Evolutionary conservation across 352 stramenopile species (phyloP).

Genomic region (Phytophthora chlamydospora): DNA sequence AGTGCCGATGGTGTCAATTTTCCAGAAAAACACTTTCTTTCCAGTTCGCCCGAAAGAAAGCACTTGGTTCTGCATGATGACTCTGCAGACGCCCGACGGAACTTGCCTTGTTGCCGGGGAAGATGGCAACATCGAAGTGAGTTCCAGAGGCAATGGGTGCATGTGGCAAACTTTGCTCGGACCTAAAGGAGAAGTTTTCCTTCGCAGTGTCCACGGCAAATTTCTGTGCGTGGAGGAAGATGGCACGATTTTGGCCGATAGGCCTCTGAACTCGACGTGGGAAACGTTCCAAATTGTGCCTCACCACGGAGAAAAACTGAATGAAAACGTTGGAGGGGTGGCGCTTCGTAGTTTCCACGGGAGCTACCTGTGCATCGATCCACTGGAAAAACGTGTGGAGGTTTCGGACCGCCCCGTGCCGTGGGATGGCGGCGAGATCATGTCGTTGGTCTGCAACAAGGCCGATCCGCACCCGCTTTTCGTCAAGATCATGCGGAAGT

Average conservation of each 20-base stretch:
- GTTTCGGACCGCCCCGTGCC: slow-evolving; percentile 53
- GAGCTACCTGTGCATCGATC: slow-evolving; percentile 77
- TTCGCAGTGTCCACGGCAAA: slow-evolving; percentile 82
- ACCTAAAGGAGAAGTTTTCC: slow-evolving; percentile 59
- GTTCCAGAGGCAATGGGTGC: slow-evolving; percentile 37
- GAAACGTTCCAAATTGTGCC: slow-evolving; percentile 88
- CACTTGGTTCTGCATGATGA: slow-evolving; percentile 84
- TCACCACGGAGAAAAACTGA: slow-evolving; percentile 38
- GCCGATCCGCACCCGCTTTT: slow-evolving; percentile 51
- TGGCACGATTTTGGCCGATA: slow-evolving; percentile 73
- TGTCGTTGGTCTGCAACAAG: slow-evolving; percentile 82
- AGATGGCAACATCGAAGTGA: slow-evolving; percentile 63
- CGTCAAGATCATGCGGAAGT: slow-evolving; percentile 77
- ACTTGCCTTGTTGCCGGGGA: slow-evolving; percentile 72
- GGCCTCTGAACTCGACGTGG: slow-evolving; percentile 82
- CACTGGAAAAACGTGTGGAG: slow-evolving; percentile 29
- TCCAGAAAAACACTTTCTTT: slow-evolving; percentile 50
- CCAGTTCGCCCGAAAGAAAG: slow-evolving; percentile 49
- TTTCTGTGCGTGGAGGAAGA: slow-evolving; percentile 85
- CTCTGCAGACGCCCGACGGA: slow-evolving; percentile 66
- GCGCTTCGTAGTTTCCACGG: slow-evolving; percentile 82
- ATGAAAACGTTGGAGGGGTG: slow-evolving; percentile 44
- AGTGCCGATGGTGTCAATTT: slow-evolving; percentile 74
- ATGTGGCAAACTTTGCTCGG: slow-evolving; percentile 82
- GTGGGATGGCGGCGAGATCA: slow-evolving; percentile 76